Evolutionary conservation across 2,329 filamentous ascomycete genomes (phyloP).

Genomic region (Bipolaris gigantea): DNA sequence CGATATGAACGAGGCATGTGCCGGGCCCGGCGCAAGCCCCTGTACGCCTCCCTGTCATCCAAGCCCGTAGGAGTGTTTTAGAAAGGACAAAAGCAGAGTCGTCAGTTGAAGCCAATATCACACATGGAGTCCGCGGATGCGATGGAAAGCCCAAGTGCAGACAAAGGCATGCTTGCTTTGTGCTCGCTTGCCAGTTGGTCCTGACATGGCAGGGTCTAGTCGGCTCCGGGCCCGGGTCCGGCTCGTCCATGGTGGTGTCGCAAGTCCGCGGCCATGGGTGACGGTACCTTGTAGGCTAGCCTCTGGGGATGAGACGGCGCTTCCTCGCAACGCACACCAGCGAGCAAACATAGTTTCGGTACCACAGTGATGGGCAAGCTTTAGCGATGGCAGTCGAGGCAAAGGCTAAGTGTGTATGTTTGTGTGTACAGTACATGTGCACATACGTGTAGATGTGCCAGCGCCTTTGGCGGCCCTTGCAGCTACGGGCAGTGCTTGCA

Average conservation of each 20-base stretch:
- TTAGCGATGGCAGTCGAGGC: conserved; percentile 1
- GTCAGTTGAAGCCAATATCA: neutral
- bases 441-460: neutral
- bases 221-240: neutral
- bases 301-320: neutral
- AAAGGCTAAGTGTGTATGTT: too few species aligned
- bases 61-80: neutral
- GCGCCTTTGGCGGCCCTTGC: too few species aligned
- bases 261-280: conserved; percentile 3
- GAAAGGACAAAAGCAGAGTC: neutral
- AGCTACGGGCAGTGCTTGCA: too few species aligned
- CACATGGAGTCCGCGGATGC: neutral
- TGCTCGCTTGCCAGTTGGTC: conserved; percentile 1
- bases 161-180: conserved; percentile 8
- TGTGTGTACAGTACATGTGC: neutral
- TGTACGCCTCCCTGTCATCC: neutral
- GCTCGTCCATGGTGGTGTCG: neutral
- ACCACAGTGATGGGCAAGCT: neutral
- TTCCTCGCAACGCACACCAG: neutral
- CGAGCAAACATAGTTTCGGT: neutral
- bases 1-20: neutral
- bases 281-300: conserved; percentile 1
- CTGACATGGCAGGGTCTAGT: neutral
- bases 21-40: neutral
- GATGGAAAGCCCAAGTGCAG: conserved; percentile 1